These are phyloP conservation scores for Chaetomiaceae sp. DNA, from an alignment of 2,329 filamentous ascomycete species.

Conservation along the genomic window DNA sequence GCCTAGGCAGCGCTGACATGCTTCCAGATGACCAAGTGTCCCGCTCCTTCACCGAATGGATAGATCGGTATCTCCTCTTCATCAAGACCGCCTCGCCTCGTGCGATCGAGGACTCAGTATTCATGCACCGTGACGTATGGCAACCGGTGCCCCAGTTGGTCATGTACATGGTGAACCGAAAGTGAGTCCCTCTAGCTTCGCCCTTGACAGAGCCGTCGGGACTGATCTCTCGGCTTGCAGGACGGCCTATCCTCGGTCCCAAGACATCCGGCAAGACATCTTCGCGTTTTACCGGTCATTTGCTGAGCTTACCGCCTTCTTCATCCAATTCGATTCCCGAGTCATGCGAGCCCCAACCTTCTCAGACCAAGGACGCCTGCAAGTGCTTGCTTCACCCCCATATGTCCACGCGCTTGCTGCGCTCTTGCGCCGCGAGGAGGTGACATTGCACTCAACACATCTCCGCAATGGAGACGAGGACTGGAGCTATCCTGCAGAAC, in stretches of 20 bases:
- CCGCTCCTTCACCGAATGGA: conserved; percentile 42
- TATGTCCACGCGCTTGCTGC: conserved; percentile 42
- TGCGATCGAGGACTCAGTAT: conserved; percentile 38
- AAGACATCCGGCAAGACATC: conserved; percentile 30
- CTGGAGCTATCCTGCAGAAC: conserved; percentile 27
- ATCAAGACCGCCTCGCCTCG: conserved; percentile 31
- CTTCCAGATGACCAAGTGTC: conserved; percentile 40
- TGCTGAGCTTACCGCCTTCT: conserved; percentile 45
- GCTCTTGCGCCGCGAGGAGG: conserved; percentile 32
- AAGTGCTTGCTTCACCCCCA: conserved; percentile 36
- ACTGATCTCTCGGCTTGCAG: conserved; percentile 24
- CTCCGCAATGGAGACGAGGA: conserved; percentile 19
- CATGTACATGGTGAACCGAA: conserved; percentile 25
- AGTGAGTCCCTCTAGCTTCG: conserved; percentile 10
- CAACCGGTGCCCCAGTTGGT: conserved; percentile 45
- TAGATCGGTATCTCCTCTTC: conserved; percentile 42
- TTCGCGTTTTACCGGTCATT: conserved; percentile 37
- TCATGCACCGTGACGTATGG: conserved; percentile 47
- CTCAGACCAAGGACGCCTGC: conserved; percentile 29
- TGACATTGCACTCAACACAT: conserved; percentile 18
- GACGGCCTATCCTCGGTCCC: conserved; percentile 22
- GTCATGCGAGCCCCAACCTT: conserved; percentile 26
- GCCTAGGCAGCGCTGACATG: conserved; percentile 22
- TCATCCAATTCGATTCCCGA: conserved; percentile 44
- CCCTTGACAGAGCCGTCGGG: background rate